Evolutionary conservation across 805 yeast genomes (phyloP), one percentile per base, ranked within the genome.

Genomic region (Starmerella sp.): DNA sequence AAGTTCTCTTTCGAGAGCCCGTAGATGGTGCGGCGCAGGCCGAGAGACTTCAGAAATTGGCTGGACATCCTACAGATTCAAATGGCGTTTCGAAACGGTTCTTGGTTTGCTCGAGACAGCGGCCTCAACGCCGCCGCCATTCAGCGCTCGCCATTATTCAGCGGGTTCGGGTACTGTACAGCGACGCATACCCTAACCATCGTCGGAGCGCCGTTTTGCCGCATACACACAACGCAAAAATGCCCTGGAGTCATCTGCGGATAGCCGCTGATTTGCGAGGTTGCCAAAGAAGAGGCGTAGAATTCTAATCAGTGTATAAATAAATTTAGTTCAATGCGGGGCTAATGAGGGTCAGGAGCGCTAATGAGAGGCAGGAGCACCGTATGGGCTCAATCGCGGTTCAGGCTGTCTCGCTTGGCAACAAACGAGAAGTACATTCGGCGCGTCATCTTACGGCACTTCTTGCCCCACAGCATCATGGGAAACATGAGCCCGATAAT

Each of bases 11-110:
- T 75, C 58, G 70, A 67, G 53, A 77, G 67, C 36, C 70, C 68
- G 68, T 77, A 77, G 56, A 74, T 67, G 48, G 80, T 73, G 64
- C 81, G 75, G 66, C 80, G 75, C 49, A 70, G 48, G 28, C 69
- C 57, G 58, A 73, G 31, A 7, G 43, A 22, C 45, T 55, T 55
- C 51, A 55, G 36, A 41, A 53, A 38, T 10, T 50, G 22, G 29
- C 57, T n/a, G 47, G 58, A 55, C 58, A 55, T 57, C 43, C 43
- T 32, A 8, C 8, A 29, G 8, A n/a, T 6, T 10, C 38, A 14
- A 36, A 4, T 36, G 9, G 3, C 22, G 22, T 22, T 22, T 22
- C 22, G 22, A 22, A 30, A 48, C 31, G 22, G 35, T 6, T 14
- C 32, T 7, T 14, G n/a, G 48, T 9, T 44, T 29, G 35, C 17